Evolutionary conservation across 2,329 filamentous ascomycete species (phyloP), one percentile per base, ranked within the genome.

Genomic region (Verticillium nonalfalfae): DNA sequence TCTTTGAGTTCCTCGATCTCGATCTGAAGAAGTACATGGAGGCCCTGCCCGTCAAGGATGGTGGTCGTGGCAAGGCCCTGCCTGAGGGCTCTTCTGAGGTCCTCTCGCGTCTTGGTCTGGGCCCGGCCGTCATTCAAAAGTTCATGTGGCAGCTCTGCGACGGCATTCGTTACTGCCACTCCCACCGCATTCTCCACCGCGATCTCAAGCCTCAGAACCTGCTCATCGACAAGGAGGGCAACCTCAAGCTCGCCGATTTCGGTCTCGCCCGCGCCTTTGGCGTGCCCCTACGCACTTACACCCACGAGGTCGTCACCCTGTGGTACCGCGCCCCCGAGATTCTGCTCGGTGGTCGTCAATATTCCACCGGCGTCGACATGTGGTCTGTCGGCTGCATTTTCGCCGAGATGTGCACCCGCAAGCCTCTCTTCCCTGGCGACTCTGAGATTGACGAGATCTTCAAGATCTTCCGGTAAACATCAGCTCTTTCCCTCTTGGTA

Each of bases 11-110:
- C 76, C 88, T 97, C 67, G 93, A 96, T 71, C 83, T 94, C 62
- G 93, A 97, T 70, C 81, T 97, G 68, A 97, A 97, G 81, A 96
- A 96, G 76, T 97, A 96, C 77, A 97, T 97, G 92, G 93, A 97
- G 76, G 85, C 92, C 7, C 83, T 96, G 54, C 92, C 92, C 4
- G 87, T 94, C 62, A 89, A 83, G 70, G 90, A 96, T 70, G 92
- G 92, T 67, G 92, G 92, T 50, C 87, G 92, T 63, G 92, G 91
- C 70, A 95, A 93, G 79, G 85, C 91, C 52, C 80, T 97, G 58
- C 93, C 93, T 9, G 90, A 94, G 68, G 91, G 90, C 57, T 85
- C 89, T 56, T 85, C 84, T 26, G 73, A 85, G 58, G 82, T 85
- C 60, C 77, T 91, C 60, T 81, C 84, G 72, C 81, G 84, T 63